Conservation (phyloP, 2,329 filamentous ascomycete genomes). For the Pseudodiploospora longispora region DNA sequence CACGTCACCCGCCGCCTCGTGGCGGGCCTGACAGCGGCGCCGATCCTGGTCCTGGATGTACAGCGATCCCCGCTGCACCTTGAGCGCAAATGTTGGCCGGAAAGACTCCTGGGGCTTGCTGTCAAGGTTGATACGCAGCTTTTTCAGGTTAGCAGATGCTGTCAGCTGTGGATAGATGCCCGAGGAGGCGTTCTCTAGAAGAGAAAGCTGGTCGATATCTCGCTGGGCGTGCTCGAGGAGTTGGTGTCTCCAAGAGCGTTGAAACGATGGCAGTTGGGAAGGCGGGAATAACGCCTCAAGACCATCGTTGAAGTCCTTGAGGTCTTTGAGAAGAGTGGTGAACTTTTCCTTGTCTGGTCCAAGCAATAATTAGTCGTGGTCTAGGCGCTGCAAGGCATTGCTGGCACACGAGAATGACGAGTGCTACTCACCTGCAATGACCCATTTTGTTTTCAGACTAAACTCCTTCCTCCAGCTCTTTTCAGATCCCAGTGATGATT, state of each 20-base stretch:
- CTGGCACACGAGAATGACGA: neutral
- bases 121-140: conserved; percentile 39
- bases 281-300: conserved; percentile 38
- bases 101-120: conserved; percentile 30
- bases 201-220: conserved; percentile 31
- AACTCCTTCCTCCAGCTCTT: conserved; percentile 27
- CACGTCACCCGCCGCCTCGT: conserved; percentile 27
- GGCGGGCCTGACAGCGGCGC: conserved; percentile 23
- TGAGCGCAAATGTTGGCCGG: conserved; percentile 34
- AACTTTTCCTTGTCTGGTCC: conserved; percentile 37
- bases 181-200: conserved; percentile 33
- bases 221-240: conserved; percentile 36
- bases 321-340: conserved; percentile 28
- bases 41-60: conserved; percentile 10
- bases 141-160: conserved; percentile 35
- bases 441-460: conserved; percentile 32
- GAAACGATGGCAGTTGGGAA: conserved; percentile 31
- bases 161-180: conserved; percentile 35
- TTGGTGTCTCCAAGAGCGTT: conserved; percentile 38
- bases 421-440: conserved; percentile 28
- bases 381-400: neutral
- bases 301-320: conserved; percentile 41
- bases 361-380: neutral
- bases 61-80: conserved; percentile 27
- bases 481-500: conserved; percentile 12